These are phyloP conservation scores for Fusarium mundagurra DNA, from an alignment of 2,329 filamentous ascomycete genomes.

Conservation along the genomic window DNA sequence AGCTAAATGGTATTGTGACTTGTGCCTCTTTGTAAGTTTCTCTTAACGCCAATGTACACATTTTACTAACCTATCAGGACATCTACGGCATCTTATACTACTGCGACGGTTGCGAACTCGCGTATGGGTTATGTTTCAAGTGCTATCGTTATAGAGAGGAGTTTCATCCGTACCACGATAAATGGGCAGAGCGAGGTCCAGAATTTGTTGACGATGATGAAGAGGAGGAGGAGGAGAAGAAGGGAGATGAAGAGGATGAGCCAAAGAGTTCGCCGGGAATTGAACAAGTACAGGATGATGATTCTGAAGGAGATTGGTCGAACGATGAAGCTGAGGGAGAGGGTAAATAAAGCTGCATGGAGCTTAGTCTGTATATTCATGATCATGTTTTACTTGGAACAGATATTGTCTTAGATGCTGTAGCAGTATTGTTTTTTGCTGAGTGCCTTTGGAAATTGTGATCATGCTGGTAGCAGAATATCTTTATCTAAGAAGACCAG, in stretches of 20 bases:
- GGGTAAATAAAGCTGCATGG: not conserved
- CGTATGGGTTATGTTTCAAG: not conserved
- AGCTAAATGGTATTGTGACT: not conserved
- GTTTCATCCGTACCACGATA: not conserved
- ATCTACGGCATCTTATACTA: not conserved
- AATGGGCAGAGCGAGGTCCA: not conserved
- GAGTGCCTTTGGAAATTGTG: no score
- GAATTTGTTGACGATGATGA: not conserved
- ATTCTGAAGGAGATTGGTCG: not conserved
- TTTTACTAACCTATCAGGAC: not conserved
- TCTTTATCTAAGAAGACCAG: not conserved
- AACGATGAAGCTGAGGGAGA: not conserved
- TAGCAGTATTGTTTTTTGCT: not conserved
- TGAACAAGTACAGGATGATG: not conserved
- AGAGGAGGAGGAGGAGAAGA: not conserved
- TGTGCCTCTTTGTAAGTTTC: not conserved
- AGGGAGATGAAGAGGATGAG: not conserved
- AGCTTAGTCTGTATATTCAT: accelerated
- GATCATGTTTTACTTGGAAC: accelerated
- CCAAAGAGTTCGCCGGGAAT: not conserved
- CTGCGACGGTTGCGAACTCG: not conserved
- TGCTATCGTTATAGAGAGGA: not conserved
- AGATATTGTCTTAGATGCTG: accelerated
- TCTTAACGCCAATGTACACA: accelerated
- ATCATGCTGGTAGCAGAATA: no score